phyloP scores from a whole-genome alignment of 495 filamentous ascomycete genomes.

The Penicillium diatomitis region DNA sequence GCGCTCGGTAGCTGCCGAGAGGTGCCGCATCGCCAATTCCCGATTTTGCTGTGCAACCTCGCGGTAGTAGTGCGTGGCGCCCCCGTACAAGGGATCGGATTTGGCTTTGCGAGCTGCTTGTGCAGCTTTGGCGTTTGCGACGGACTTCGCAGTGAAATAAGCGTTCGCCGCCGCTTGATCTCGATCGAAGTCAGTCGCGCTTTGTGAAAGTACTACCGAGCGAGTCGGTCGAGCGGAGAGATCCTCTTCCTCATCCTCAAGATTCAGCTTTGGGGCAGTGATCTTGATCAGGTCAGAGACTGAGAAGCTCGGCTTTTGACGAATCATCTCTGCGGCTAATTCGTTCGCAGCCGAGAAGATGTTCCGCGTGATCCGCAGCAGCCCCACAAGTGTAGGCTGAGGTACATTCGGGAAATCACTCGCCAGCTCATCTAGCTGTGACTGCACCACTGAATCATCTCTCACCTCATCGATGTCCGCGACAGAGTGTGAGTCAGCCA shows the following conservation, averaged over 20 bases:
- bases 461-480: conserved; percentile 23
- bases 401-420: conserved; percentile 44
- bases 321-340: conserved; percentile 44
- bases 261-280: conserved; percentile 22
- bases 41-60: conserved; percentile 46
- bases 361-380: conserved; percentile 47
- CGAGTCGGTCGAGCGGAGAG: conserved; percentile 1
- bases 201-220: background rate
- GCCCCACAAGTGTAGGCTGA: conserved; percentile 31
- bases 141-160: conserved; percentile 31
- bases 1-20: conserved; percentile 46
- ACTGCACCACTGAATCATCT: conserved; percentile 34
- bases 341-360: conserved; percentile 49
- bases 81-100: conserved; percentile 58
- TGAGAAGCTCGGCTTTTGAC: conserved; percentile 19
- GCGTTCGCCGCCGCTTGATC: conserved; percentile 23
- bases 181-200: conserved; percentile 16
- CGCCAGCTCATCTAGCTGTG: conserved; percentile 45
- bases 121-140: conserved; percentile 51
- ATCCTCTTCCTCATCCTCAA: conserved; percentile 18
- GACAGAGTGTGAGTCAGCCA: conserved; percentile 31
- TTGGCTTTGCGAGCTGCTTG: conserved; percentile 52
- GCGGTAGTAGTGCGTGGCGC: conserved; percentile 57
- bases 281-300: conserved; percentile 34
- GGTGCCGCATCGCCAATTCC: conserved; percentile 32